Percentiles rank a stretch among this genome's conserved stretches.
phyloP scores from a whole-genome alignment of 202 grass and related monocot species.

The Digitaria exilis region DNA sequence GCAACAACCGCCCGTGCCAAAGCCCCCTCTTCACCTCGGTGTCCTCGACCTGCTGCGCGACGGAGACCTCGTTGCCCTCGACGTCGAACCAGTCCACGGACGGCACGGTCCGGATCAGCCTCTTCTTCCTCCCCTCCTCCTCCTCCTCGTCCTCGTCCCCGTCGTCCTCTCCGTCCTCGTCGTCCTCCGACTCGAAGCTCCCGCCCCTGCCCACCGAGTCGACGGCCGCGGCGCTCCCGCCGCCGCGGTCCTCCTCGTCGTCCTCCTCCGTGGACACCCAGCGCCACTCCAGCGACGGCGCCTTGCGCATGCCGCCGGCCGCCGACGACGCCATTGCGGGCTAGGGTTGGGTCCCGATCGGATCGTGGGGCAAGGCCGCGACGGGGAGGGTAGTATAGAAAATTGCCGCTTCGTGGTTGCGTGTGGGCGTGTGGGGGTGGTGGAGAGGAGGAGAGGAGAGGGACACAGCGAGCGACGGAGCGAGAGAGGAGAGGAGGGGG shows the following conservation, averaged over 20 bases:
- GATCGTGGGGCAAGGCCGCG: slow-evolving; percentile 36
- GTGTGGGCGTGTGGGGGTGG: slow-evolving; percentile 29
- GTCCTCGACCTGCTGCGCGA: slow-evolving; percentile 53
- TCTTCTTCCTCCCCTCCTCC: slow-evolving; percentile 45
- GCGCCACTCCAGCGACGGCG: slow-evolving; percentile 60
- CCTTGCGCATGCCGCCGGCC: slow-evolving; percentile 54
- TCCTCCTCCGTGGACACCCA: slow-evolving; percentile 76
- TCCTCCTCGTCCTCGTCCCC: slow-evolving; percentile 25
- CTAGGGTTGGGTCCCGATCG: slow-evolving; percentile 48
- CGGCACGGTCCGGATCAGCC: slow-evolving; percentile 72
- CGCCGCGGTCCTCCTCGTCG: slow-evolving; percentile 38
- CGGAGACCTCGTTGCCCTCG: slow-evolving; percentile 89
- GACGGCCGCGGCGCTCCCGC: background rate
- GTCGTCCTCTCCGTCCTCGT: slow-evolving; percentile 37
- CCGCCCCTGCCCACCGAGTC: slow-evolving; percentile 42
- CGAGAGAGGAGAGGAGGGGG: background rate
- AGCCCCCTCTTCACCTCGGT: slow-evolving; percentile 51
- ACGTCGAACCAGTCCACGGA: slow-evolving; percentile 92
- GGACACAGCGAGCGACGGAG: background rate
- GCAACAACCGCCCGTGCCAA: background rate
- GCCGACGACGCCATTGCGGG: slow-evolving; percentile 40
- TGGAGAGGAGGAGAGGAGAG: background rate
- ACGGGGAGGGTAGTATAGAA: background rate
- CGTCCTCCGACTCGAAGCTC: slow-evolving; percentile 53
- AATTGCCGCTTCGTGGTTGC: slow-evolving; percentile 22